Evolutionary conservation across 768 basidiomycete genomes (phyloP).

Genomic region (Auricularia sp.): DNA sequence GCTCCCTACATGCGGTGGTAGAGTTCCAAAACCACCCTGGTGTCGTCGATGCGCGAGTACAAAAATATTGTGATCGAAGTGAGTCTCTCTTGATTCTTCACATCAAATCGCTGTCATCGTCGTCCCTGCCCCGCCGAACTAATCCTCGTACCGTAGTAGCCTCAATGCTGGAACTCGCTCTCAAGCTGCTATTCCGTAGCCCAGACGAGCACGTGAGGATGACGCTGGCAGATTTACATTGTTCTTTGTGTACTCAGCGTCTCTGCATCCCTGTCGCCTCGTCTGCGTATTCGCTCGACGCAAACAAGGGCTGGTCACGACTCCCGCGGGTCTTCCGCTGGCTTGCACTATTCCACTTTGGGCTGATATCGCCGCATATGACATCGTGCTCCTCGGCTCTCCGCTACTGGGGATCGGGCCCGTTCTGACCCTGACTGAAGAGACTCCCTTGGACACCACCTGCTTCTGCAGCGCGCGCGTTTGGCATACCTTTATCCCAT

Average conservation of each 20-base stretch:
- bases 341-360: constrained; percentile 47
- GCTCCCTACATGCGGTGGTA: too few species aligned
- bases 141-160: too few species aligned
- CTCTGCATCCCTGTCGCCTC: constrained; percentile 25
- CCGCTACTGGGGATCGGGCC: constrained; percentile 42
- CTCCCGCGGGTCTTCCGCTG: constrained; percentile 53
- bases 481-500: constrained; percentile 48
- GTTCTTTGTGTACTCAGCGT: constrained; percentile 20
- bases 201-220: too few species aligned
- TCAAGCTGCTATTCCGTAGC: too few species aligned
- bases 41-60: too few species aligned
- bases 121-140: too few species aligned
- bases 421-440: constrained; percentile 49
- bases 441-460: constrained; percentile 34
- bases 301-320: background rate
- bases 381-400: constrained; percentile 38
- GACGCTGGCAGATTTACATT: too few species aligned
- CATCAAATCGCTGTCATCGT: too few species aligned
- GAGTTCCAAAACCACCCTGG: too few species aligned
- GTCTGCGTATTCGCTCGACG: background rate
- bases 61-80: too few species aligned
- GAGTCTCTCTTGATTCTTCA: too few species aligned
- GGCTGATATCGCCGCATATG: constrained; percentile 44
- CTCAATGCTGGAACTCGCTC: too few species aligned
- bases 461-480: constrained; percentile 38